These are phyloP conservation scores for Lachnellula suecica DNA, from an alignment of 2,329 filamentous ascomycete species.

Conservation along the genomic window DNA sequence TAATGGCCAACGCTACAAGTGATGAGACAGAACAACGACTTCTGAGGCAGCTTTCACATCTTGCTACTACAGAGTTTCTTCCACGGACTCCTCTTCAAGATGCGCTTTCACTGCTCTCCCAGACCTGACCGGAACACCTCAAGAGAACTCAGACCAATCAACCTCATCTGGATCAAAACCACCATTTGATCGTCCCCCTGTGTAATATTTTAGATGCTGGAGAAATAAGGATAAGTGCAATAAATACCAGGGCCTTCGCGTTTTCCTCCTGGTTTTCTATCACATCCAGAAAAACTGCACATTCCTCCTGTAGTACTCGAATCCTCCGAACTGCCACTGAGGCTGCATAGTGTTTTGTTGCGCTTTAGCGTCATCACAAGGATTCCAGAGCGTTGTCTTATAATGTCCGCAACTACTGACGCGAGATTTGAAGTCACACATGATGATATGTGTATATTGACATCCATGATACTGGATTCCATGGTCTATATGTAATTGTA, in stretches of 20 bases:
- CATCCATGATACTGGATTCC: too few relatives aligned
- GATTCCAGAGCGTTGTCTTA: constrained; percentile 2
- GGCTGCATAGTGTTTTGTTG: background rate
- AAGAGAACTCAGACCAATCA: constrained; percentile 11
- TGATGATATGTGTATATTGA: too few relatives aligned
- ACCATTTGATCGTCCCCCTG: constrained; percentile 3
- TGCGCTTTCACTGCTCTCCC: constrained; percentile 4
- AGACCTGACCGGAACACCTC: constrained; percentile 2
- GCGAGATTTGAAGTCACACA: constrained; percentile 3
- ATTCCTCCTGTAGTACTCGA: constrained; percentile 6
- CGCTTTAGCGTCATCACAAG: background rate
- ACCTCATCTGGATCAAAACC: constrained; percentile 12
- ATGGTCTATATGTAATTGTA: too few relatives aligned
- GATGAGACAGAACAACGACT: constrained; percentile 4
- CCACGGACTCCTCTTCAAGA: constrained; percentile 4
- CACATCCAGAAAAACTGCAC: constrained; percentile 3
- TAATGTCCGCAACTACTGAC: constrained; percentile 7
- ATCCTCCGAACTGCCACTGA: constrained; percentile 4
- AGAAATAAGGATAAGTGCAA: background rate
- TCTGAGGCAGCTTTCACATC: too few relatives aligned
- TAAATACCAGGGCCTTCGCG: constrained; percentile 4
- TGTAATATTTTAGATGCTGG: background rate
- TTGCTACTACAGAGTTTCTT: too few relatives aligned
- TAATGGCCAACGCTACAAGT: constrained; percentile 6
- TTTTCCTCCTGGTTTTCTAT: constrained; percentile 8